Evolutionary conservation across 2,329 filamentous ascomycete species (phyloP).

Genomic region (Blastomyces emzantsi): DNA sequence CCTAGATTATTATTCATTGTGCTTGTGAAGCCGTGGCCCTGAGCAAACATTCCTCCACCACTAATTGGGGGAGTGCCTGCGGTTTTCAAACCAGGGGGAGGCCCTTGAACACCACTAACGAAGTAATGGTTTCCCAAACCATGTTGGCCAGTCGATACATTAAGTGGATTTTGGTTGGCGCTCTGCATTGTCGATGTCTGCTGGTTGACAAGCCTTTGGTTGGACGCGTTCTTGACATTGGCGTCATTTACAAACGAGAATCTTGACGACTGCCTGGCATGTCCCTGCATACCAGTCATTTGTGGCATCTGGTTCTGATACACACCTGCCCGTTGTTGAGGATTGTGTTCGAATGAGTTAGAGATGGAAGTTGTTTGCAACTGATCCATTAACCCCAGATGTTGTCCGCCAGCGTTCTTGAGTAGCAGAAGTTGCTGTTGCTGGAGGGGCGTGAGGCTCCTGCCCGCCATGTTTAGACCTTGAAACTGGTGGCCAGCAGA

Average conservation of each 20-base stretch:
- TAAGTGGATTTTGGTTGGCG: slow-evolving; percentile 30
- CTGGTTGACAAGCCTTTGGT: slow-evolving; percentile 48
- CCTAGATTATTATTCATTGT: slow-evolving; percentile 50
- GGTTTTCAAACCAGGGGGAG: slow-evolving; percentile 90
- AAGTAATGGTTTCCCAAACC: slow-evolving; percentile 61
- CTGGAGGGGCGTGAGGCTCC: slow-evolving; percentile 73
- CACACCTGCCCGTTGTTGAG: slow-evolving; percentile 36
- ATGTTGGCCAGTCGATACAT: slow-evolving; percentile 32
- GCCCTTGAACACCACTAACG: slow-evolving; percentile 75
- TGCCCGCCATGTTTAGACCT: slow-evolving; percentile 54
- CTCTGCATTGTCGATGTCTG: slow-evolving; percentile 37
- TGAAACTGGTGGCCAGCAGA: slow-evolving; percentile 38
- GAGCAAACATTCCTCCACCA: slow-evolving; percentile 75
- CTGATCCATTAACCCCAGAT: slow-evolving; percentile 47
- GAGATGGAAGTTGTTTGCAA: slow-evolving; percentile 26
- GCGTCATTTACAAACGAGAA: slow-evolving; percentile 79
- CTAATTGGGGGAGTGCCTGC: slow-evolving; percentile 83
- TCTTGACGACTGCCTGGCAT: slow-evolving; percentile 74
- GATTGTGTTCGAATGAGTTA: slow-evolving; percentile 32
- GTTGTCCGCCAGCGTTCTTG: slow-evolving; percentile 50
- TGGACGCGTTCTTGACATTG: slow-evolving; percentile 45
- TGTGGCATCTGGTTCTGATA: slow-evolving; percentile 43
- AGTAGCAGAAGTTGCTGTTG: slow-evolving; percentile 62
- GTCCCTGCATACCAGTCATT: slow-evolving; percentile 51
- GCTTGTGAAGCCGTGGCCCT: slow-evolving; percentile 74